Evolutionary conservation across 306 rosid genomes (phyloP), one percentile per base, ranked within the genome.

Genomic region (Delonix regia): DNA sequence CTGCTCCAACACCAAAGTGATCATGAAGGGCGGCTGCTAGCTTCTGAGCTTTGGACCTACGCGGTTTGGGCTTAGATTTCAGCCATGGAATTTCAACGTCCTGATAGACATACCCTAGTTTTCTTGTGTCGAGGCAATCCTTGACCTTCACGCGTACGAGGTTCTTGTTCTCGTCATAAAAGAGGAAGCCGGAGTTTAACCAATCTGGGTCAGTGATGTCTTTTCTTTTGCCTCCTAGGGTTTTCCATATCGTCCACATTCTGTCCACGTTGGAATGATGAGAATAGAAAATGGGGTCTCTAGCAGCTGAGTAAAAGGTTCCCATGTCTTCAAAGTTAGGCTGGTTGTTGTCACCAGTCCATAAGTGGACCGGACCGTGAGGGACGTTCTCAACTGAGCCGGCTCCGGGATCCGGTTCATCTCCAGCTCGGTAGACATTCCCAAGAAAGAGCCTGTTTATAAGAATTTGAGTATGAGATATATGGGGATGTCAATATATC

Each of bases 181-280:
- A 94, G 18, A 94, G 28, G 74, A 94, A 92, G 15, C 75, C 88
- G 0, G 97, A 61, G 21, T 94, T 62, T 4, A 91, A 86, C 94
- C 96, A 90, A 73, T 94, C 91, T 0, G 87, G 9, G 48, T 89
- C 88, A 1, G 76, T 68, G 18, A 79, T 44, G 76, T 94, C 89
- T 18, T 15, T 55, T 42, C 94, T 77, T 1, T 55, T 82, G 0
- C 85, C 90, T 16, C 87, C 96, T 0, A 89, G 39, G 0, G 84
- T 82, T 34, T 88, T 91, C 98, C 97, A 91, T 0, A 94, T 0
- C 1, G 24, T 25, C 98, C 98, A 94, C 70, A 94, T 1, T 30
- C 98, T 85, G 38, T 94, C 98, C 0, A 91, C 30, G 49, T 94
- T 94, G 3, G 97, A 80, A 75, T 90, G 97, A 47, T 90, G 97